Conservation (phyloP, 2,329 filamentous ascomycete species). For the Hyphodiscus sp. region DNA sequence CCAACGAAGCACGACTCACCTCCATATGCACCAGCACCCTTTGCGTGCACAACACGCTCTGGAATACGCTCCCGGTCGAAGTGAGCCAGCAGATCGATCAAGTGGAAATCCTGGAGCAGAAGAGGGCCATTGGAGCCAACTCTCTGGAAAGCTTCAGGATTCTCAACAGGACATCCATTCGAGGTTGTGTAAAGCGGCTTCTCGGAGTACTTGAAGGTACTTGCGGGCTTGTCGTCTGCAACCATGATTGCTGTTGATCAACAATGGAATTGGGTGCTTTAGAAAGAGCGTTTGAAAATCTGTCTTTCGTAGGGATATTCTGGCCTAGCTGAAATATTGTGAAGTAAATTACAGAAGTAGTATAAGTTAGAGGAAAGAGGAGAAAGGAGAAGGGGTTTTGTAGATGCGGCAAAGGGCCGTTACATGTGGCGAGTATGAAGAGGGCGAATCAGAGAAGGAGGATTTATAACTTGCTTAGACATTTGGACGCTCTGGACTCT, state of each 20-base stretch:
- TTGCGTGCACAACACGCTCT: slow-evolving; percentile 56
- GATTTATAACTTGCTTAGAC: too few relatives aligned
- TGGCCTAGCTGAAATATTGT: too few relatives aligned
- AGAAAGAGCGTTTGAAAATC: background rate
- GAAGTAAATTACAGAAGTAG: too few relatives aligned
- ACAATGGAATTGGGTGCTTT: slow-evolving; percentile 1
- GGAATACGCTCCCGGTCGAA: slow-evolving; percentile 47
- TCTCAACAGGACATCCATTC: slow-evolving; percentile 51
- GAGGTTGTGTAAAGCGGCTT: slow-evolving; percentile 53
- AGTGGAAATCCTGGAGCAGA: slow-evolving; percentile 57
- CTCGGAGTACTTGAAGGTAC: slow-evolving; percentile 49
- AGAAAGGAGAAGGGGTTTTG: too few relatives aligned
- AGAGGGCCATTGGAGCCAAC: slow-evolving; percentile 51
- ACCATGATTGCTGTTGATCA: slow-evolving; percentile 33
- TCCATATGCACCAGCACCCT: slow-evolving; percentile 39
- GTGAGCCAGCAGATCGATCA: slow-evolving; percentile 54
- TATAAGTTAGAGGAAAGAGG: too few relatives aligned
- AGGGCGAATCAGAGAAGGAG: too few relatives aligned
- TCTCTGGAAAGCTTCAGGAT: slow-evolving; percentile 46
- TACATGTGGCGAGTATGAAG: too few relatives aligned
- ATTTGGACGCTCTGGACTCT: too few relatives aligned
- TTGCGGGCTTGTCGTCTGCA: slow-evolving; percentile 37
- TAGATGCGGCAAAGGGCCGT: too few relatives aligned
- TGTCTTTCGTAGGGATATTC: background rate
- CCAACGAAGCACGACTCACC: slow-evolving; percentile 12